Conservation (phyloP, 2,329 filamentous ascomycete species). For the Lasiodiplodia sp. region DNA sequence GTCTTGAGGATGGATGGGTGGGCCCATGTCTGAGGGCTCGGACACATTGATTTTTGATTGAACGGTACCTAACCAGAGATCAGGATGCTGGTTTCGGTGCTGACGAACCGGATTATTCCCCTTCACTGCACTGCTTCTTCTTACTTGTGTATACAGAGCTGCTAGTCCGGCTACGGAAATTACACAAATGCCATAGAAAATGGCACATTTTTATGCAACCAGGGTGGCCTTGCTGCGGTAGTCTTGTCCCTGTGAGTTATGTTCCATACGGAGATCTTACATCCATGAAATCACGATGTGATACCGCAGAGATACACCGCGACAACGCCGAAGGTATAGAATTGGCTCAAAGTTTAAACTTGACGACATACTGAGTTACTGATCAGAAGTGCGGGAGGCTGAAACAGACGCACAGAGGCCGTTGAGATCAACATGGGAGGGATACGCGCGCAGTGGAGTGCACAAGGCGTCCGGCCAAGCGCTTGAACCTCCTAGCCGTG, state of each 20-base stretch:
- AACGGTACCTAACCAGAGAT: background rate
- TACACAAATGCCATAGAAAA: background rate
- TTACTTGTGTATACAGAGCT: background rate
- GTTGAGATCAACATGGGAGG: background rate
- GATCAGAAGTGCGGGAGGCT: background rate
- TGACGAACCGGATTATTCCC: background rate
- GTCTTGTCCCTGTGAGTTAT: background rate
- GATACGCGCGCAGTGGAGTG: background rate
- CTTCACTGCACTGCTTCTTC: background rate
- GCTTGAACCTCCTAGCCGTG: background rate
- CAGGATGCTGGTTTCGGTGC: background rate
- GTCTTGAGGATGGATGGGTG: conserved; percentile 45
- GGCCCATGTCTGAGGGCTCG: conserved; percentile 42
- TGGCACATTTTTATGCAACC: background rate
- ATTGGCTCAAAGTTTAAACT: background rate
- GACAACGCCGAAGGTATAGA: background rate
- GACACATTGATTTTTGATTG: background rate
- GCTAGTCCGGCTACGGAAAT: background rate
- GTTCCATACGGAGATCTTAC: too few relatives aligned
- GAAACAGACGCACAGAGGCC: background rate
- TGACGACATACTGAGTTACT: background rate
- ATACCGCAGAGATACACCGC: background rate
- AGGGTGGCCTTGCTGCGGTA: background rate
- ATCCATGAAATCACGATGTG: too few relatives aligned
- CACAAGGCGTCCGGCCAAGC: background rate